A percentile compares a stretch with the other conserved stretches of the same genome.
phyloP scores from a whole-genome alignment of 495 filamentous ascomycete genomes.

The Podospora bellae-mahoneyi region DNA sequence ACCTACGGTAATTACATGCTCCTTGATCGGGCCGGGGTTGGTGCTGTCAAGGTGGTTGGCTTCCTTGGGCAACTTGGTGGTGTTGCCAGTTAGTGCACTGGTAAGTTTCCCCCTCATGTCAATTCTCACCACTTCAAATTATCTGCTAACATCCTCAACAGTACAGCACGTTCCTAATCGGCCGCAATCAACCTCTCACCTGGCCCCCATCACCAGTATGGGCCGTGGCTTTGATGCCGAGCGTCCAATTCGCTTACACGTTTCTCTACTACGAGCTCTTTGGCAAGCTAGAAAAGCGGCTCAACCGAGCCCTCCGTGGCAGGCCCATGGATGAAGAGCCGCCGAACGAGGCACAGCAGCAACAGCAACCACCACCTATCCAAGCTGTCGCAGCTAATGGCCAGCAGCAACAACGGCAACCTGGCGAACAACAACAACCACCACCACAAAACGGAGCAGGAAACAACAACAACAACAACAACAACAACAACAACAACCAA shows the following conservation, averaged over 20 bases:
- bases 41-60: slow-evolving; percentile 36
- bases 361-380: neutral
- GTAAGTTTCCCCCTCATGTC: slow-evolving; percentile 24
- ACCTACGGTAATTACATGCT: slow-evolving; percentile 25
- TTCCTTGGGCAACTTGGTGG: slow-evolving; percentile 28
- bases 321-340: slow-evolving; percentile 23
- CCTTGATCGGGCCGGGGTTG: slow-evolving; percentile 40
- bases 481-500: neutral
- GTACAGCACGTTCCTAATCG: neutral
- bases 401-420: neutral
- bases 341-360: neutral
- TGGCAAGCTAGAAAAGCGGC: slow-evolving; percentile 58
- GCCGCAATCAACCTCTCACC: slow-evolving; percentile 16
- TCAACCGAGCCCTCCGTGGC: slow-evolving; percentile 42
- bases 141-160: neutral
- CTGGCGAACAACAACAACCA: neutral
- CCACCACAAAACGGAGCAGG: neutral
- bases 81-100: slow-evolving; percentile 35
- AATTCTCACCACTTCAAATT: no score
- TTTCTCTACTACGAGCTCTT: slow-evolving; percentile 64
- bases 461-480: neutral
- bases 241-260: slow-evolving; percentile 63
- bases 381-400: neutral
- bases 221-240: slow-evolving; percentile 65
- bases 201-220: slow-evolving; percentile 79